phyloP scores from a whole-genome alignment of 2,329 filamentous ascomycete species.

The Botryosphaeria dothidea region DNA sequence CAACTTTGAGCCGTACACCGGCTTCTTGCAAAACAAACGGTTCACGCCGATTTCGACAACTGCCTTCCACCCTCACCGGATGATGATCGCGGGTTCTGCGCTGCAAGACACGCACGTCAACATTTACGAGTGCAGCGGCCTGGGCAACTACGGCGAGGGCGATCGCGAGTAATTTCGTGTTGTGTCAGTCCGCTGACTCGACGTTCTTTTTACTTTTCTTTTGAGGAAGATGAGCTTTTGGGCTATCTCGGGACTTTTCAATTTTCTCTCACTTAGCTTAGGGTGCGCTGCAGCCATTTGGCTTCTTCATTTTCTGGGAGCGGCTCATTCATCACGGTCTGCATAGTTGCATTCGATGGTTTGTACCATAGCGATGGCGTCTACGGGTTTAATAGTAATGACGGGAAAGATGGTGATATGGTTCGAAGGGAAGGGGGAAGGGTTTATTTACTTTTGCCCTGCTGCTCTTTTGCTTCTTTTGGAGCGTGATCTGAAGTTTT shows the following conservation, averaged over 20 bases:
- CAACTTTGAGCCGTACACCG: constrained; percentile 84
- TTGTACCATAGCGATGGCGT: constrained; percentile 22
- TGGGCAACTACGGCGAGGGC: background rate
- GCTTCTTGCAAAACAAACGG: constrained; percentile 79
- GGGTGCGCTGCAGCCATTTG: background rate
- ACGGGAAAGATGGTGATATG: constrained; percentile 4
- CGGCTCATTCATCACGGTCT: constrained; percentile 5
- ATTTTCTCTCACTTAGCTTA: background rate
- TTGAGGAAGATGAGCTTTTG: background rate
- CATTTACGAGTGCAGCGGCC: constrained; percentile 67
- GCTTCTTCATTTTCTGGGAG: background rate
- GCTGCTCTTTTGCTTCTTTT: background rate
- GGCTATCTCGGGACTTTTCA: background rate
- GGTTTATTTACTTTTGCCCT: background rate
- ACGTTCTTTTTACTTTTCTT: background rate
- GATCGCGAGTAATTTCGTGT: background rate
- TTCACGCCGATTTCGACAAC: constrained; percentile 82
- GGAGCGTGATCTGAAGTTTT: background rate
- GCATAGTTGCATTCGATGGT: constrained; percentile 18
- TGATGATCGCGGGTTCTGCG: constrained; percentile 85
- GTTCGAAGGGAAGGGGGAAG: background rate
- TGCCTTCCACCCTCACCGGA: constrained; percentile 92
- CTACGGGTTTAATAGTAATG: constrained; percentile 16
- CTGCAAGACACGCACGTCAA: constrained; percentile 89
- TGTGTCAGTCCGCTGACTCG: background rate